Base-by-base conservation (phyloP, 306 rosid genomes). In the Citrullus colocynthis region DNA sequence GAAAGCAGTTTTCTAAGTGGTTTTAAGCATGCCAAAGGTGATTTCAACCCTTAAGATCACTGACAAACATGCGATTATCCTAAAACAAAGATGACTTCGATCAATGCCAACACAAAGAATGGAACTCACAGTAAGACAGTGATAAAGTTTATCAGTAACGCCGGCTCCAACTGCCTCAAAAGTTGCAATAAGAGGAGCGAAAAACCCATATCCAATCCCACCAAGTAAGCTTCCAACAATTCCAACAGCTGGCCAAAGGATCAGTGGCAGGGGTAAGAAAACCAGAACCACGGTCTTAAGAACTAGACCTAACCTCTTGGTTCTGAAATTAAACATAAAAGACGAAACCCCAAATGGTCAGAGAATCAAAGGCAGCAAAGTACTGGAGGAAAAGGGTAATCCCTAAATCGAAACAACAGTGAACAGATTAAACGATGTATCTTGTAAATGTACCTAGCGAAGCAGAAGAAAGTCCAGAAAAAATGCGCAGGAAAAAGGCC, bases 401-500 rank as follows among this genome's bases (percentile, higher is more conserved):
- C 44, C 3, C 6, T 2, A 65, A 12, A 41, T 51, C 56, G 6
- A 51, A 51, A 51, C 56, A 14, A 51, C 56, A 54, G 20, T 54
- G 9, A 28, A 12, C 48, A 58, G 7, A 59, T 5, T 16, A 28
- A 64, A 6, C 24, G 4, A 64, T 2, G 44, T 74, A 78, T 7
- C 30, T 67, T 42, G 6, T 4, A 4, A 10, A 39, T 18, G 15
- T 87, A 93, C 97, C 87, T 88, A 55, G 82, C 85, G 45, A 86
- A 85, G 82, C 97, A 88, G 82, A 80, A 89, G 79, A 81, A 85
- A 49, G 90, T 93, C 93, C 96, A 93, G 39, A 90, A 6, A 30
- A 89, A 82, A 88, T 93, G 96, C 6, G 93, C 91, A 75, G 82
- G 48, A 96, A 91, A 93, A 28, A 93, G 96, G 54, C 89, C 97